Percentiles rank a stretch among this genome's conserved stretches.
These are phyloP conservation scores for Termitomyces sp. DNA, from an alignment of 768 basidiomycete species.

Conservation along the genomic window DNA sequence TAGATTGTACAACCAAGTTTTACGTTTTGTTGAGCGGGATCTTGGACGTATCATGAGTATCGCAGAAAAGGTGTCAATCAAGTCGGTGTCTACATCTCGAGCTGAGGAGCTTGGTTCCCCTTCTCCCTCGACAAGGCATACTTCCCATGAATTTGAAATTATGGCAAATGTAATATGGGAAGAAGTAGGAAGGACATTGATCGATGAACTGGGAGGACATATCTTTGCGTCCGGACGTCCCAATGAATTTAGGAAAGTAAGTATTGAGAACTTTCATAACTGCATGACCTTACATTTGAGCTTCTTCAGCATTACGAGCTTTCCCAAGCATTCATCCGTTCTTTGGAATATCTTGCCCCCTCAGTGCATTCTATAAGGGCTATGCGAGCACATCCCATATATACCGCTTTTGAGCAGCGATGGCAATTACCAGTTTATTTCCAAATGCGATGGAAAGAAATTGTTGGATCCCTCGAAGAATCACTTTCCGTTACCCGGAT, in stretches of 20 bases:
- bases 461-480: slow-evolving; percentile 73
- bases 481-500: slow-evolving; percentile 40
- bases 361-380: slow-evolving; percentile 61
- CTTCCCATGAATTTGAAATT: slow-evolving; percentile 58
- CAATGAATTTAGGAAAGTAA: slow-evolving; percentile 82
- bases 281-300: not conserved
- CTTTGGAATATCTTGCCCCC: slow-evolving; percentile 79
- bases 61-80: slow-evolving; percentile 62
- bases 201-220: slow-evolving; percentile 75
- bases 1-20: slow-evolving; percentile 72
- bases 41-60: slow-evolving; percentile 70
- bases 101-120: slow-evolving; percentile 10
- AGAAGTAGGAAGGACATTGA: slow-evolving; percentile 73
- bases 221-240: slow-evolving; percentile 93
- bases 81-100: slow-evolving; percentile 26
- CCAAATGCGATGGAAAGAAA: slow-evolving; percentile 96
- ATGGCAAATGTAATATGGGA: slow-evolving; percentile 88
- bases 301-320: slow-evolving; percentile 73
- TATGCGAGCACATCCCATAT: slow-evolving; percentile 72
- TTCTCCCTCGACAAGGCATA: not conserved
- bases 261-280: slow-evolving; percentile 11
- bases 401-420: slow-evolving; percentile 66
- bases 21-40: slow-evolving; percentile 77
- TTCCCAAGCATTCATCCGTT: slow-evolving; percentile 75
- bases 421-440: slow-evolving; percentile 99